Base-by-base conservation (phyloP, 352 stramenopile genomes). In the Phytophthora litchii region DNA sequence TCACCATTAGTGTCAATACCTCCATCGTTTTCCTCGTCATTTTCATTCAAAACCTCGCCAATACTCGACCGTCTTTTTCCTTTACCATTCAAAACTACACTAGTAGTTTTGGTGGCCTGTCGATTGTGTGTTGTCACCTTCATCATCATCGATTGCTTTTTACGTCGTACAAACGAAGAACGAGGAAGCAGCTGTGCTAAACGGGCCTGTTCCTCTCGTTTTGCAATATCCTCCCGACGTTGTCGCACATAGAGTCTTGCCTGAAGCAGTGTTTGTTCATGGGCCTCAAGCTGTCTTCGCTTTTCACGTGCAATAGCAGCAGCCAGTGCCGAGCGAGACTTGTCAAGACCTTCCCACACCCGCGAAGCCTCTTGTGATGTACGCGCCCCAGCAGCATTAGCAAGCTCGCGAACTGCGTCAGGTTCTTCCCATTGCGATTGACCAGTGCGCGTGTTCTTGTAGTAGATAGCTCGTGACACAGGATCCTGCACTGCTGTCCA, bases 141-240 rank as follows among this genome's bases (percentile, higher is more conserved):
- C 60, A 82, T 84, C 70, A 86, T 82, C 79, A 83, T 86, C 16
- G 69, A 85, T 48, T 80, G 78, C 64, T 84, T 89, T 72, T 86
- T 89, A 49, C 68, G 76, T 14, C 72, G 74, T 14, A 86, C 74
- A 50, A 89, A 89, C 6, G 76, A 86, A 7, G 79, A 89, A 4
- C 78, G 76, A 10, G 79, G 79, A 4, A 89, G 59, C n/a, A 89
- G 36, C 34, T 82, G 77, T 34, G 83, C 74, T 21, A 89, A 61
- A 16, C 76, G 64, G 29, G 78, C 78, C 37, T 86, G 76, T 35
- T 86, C 76, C 31, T 86, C 76, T 17, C 64, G 56, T 44, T 86
- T 86, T 0, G 64, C 52, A 36, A 89, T 89, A 41, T 89, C 76
- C 37, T 86, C 76, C 4, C 71, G 73, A 3, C 79, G 72, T n/a